Evolutionary conservation across 371 early-diverging fungal genomes (phyloP), one percentile per base, ranked within the genome.

Genomic region (Chytridiales sp.): DNA sequence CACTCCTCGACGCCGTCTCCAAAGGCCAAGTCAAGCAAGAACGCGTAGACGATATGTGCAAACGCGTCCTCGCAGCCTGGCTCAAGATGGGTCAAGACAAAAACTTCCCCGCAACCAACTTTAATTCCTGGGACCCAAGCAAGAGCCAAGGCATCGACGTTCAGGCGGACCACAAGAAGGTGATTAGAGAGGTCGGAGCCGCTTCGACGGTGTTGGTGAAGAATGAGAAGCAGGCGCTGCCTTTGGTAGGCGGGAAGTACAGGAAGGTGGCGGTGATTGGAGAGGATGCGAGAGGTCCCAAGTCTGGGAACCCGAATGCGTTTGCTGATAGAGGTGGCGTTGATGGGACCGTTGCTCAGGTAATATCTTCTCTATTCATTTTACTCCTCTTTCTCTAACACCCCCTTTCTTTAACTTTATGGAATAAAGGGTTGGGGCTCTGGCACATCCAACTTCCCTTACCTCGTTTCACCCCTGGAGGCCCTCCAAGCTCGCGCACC

Each of bases 351-450:
- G 63, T 86, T 21, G 82, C 85, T 40, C 72, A 77, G 60, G n/a
- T n/a, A n/a, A n/a, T n/a, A n/a, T n/a, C n/a, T n/a, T n/a, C n/a
- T n/a, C n/a, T n/a, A n/a, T n/a, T n/a, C n/a, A n/a, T n/a, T n/a
- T n/a, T n/a, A n/a, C n/a, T n/a, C n/a, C n/a, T n/a, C n/a, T n/a
- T n/a, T n/a, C n/a, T n/a, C n/a, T n/a, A n/a, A n/a, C n/a, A n/a
- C n/a, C n/a, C n/a, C n/a, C n/a, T n/a, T n/a, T n/a, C n/a, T n/a
- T n/a, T n/a, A n/a, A n/a, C n/a, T n/a, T n/a, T n/a, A n/a, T n/a
- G n/a, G n/a, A n/a, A n/a, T n/a, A n/a, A n/a, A n/a, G 57, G 85
- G 85, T 21, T 84, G 85, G 84, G 87, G 87, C 1, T 79, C 80
- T 43, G 87, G 87, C 42, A 77, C 84, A n/a, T 62, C 76, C 30